phyloP scores from a whole-genome alignment of 2,329 filamentous ascomycete species.

The Cercospora sp. region DNA sequence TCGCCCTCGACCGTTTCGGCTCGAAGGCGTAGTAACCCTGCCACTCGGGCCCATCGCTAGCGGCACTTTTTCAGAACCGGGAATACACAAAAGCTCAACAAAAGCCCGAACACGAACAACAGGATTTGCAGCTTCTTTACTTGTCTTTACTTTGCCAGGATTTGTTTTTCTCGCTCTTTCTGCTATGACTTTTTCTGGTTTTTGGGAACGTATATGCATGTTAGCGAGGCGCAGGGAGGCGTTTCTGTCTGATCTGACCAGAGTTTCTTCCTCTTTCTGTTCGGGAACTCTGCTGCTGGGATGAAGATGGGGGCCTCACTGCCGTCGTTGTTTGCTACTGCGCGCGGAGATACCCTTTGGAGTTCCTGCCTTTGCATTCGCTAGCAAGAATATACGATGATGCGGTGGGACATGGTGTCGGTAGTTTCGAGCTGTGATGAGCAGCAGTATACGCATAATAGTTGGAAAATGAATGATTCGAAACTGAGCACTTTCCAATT shows the following conservation, averaged over 20 bases:
- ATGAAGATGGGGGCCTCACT: slow-evolving; percentile 15
- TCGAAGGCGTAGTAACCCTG: slow-evolving; percentile 1
- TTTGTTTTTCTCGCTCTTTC: not conserved
- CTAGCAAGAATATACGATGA: not conserved
- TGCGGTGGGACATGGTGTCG: not conserved
- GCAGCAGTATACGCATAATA: not conserved
- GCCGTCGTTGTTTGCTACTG: slow-evolving; percentile 16
- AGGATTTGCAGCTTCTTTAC: slow-evolving; percentile 9
- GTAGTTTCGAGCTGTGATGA: not conserved
- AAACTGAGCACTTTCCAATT: not conserved
- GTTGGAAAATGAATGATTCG: not conserved
- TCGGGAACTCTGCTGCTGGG: slow-evolving; percentile 13
- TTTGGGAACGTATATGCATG: slow-evolving; percentile 13
- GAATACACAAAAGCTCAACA: slow-evolving; percentile 1
- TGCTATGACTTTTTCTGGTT: not conserved
- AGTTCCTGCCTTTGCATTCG: slow-evolving; percentile 13
- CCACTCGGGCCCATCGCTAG: not conserved
- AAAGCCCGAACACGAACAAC: slow-evolving; percentile 3
- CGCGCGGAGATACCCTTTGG: slow-evolving; percentile 24
- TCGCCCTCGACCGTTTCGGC: slow-evolving; percentile 24
- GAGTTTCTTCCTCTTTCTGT: not conserved
- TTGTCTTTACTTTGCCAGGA: not conserved
- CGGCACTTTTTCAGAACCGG: not conserved
- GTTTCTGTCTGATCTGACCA: slow-evolving; percentile 19
- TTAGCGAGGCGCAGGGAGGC: slow-evolving; percentile 28